Evolutionary conservation across 2,329 filamentous ascomycete genomes (phyloP).

Genomic region (Setomelanomma holmii): DNA sequence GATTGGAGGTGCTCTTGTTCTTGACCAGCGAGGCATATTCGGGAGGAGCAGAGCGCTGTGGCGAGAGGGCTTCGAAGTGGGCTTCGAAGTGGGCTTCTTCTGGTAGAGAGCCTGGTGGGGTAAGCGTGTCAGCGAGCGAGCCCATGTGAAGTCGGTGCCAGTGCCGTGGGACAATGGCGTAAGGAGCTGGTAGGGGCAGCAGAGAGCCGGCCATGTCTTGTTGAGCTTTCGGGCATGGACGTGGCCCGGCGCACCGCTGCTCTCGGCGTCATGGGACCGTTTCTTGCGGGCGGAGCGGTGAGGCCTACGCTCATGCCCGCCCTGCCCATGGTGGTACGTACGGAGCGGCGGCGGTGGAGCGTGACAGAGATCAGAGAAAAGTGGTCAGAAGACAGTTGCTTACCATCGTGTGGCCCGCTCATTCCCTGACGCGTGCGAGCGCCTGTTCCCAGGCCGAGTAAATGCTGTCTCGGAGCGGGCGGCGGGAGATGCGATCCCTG

Average conservation of each 20-base stretch:
- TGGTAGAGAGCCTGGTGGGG: conserved; percentile 44
- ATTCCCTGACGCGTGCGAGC: conserved; percentile 46
- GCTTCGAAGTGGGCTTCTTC: conserved; percentile 37
- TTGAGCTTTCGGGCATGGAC: not conserved
- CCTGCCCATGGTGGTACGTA: not conserved
- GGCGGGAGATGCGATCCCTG: conserved; percentile 1
- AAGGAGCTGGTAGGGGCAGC: not conserved
- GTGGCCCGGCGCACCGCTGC: not conserved
- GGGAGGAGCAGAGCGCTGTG: conserved; percentile 26
- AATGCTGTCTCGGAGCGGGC: conserved; percentile 2
- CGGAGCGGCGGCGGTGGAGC: not conserved
- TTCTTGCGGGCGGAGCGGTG: not conserved
- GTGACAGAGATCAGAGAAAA: not conserved
- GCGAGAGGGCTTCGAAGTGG: conserved; percentile 28
- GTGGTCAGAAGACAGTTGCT: conserved; percentile 21
- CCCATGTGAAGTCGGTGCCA: conserved; percentile 3
- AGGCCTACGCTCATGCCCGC: not conserved
- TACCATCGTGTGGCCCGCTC: conserved; percentile 52
- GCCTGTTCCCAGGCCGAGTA: conserved; percentile 2
- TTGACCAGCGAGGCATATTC: conserved; percentile 52
- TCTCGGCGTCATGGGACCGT: not conserved
- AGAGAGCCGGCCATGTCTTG: not conserved
- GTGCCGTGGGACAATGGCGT: not conserved
- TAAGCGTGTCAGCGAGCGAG: conserved; percentile 32
- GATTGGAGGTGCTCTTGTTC: conserved; percentile 58